These are phyloP conservation scores for Pleurozium schreberi DNA, from an alignment of 225 moss, liverwort and hornwort species.

Conservation along the genomic window DNA sequence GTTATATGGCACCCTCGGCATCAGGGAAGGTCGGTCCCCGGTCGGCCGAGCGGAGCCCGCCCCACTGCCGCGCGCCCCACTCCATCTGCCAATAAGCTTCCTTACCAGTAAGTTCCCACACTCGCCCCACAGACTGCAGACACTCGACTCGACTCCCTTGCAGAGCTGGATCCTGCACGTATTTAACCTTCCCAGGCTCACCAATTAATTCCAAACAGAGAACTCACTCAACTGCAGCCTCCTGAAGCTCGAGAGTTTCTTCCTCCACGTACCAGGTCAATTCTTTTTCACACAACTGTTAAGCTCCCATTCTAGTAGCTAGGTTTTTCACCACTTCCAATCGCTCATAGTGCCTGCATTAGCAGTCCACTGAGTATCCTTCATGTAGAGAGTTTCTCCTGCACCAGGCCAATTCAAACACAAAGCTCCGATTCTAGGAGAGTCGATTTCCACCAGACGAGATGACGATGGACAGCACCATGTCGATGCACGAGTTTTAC, in stretches of 20 bases:
- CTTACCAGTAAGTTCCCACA: neutral
- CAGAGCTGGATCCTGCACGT: neutral
- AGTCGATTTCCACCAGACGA: neutral
- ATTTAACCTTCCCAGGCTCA: neutral
- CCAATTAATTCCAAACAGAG: neutral
- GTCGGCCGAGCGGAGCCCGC: neutral
- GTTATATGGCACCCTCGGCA: neutral
- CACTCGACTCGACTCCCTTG: neutral
- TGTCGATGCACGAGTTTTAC: slow-evolving; percentile 12
- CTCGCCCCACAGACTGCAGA: neutral
- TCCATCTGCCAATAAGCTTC: neutral
- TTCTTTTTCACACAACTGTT: too few species aligned
- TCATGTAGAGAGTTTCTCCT: neutral
- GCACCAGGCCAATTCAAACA: neutral
- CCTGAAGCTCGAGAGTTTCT: too few species aligned
- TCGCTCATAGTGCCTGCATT: neutral
- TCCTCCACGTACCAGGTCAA: neutral
- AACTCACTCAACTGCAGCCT: neutral
- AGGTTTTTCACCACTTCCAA: neutral
- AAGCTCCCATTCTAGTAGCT: neutral
- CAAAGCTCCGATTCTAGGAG: neutral
- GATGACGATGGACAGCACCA: neutral
- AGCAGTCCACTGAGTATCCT: neutral
- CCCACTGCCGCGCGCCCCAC: neutral
- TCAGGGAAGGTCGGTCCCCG: neutral